Evolutionary conservation across 139 green algal genomes (phyloP), one percentile per base, ranked within the genome.

Genomic region (Picochlorum sp.): DNA sequence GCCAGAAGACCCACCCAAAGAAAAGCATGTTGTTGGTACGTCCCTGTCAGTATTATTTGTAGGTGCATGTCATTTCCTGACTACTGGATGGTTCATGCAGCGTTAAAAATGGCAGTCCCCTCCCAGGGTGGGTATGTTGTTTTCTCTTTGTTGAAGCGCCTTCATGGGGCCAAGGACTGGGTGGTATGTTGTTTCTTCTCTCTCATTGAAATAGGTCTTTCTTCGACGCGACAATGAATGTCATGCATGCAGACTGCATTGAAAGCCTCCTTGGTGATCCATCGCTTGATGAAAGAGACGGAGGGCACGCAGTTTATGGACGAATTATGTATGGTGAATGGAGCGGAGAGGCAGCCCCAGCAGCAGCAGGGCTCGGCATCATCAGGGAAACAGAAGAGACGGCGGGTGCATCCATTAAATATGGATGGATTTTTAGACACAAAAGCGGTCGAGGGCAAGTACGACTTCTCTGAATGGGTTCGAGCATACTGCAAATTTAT

Each of bases 401-500:
- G 18, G 16, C 11, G 18, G n/a, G 11, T 54, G 6, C 47, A 54
- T 54, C 47, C 47, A 34, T 32, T 94, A 58, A 66, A 72, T 49
- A 77, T 90, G 55, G 83, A 94, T 61, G 78, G 75, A 50, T 94
- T 84, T 51, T 65, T 83, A 11, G 79, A 85, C 68, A 72, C 49
- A 13, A 74, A 60, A 49, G 69, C 62, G 45, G 66, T 68, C 20
- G 77, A 82, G 51, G 76, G 76, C 10, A 68, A 68, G 37, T 83
- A 72, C 54, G 91, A 97, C 67, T 90, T 85, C 55, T 88, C 76
- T 4, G 89, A 90, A 30, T 97, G 81, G 80, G 81, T 96, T 61
- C 83, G 91, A 7, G 85, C 81, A 3, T 97, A 97, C 73, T 86
- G 82, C 45, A 77, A 88, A 41, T 97, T 95, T 80, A 68, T 97